Evolutionary conservation across 2,329 filamentous ascomycete species (phyloP).

Genomic region (Penicillium sp.): DNA sequence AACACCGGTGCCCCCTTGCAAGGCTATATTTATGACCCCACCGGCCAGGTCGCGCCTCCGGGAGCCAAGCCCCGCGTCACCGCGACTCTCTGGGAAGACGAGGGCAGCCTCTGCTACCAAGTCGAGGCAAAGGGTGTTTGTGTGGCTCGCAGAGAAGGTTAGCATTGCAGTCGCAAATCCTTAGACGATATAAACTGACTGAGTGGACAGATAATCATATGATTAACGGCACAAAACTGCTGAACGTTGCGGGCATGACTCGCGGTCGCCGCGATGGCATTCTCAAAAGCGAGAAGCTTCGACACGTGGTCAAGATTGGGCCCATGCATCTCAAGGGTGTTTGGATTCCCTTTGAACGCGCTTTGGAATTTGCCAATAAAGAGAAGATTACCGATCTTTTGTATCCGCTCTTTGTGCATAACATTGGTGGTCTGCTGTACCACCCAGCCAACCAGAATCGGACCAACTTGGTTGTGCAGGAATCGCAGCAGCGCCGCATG

Average conservation of each 20-base stretch:
- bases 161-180: not conserved
- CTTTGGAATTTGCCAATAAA: conserved; percentile 98
- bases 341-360: conserved; percentile 96
- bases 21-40: conserved; percentile 68
- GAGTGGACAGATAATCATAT: conserved; percentile 81
- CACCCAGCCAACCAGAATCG: conserved; percentile 80
- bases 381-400: conserved; percentile 96
- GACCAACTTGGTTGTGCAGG: conserved; percentile 83
- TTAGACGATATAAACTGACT: not conserved
- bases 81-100: conserved; percentile 96
- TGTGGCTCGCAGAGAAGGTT: conserved; percentile 88
- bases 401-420: conserved; percentile 95
- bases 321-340: conserved; percentile 99
- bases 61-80: conserved; percentile 97
- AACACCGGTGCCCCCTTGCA: conserved; percentile 42
- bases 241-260: conserved; percentile 98
- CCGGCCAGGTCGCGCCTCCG: conserved; percentile 86
- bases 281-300: conserved; percentile 93
- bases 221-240: conserved; percentile 96
- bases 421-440: conserved; percentile 90
- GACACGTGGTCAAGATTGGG: conserved; percentile 97
- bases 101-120: conserved; percentile 95
- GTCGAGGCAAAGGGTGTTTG: conserved; percentile 96
- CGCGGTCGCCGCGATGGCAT: conserved; percentile 92
- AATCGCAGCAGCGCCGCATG: conserved; percentile 71